Evolutionary conservation across 805 yeast genomes (phyloP), one percentile per base, ranked within the genome.

Genomic region (Spathaspora sp.): DNA sequence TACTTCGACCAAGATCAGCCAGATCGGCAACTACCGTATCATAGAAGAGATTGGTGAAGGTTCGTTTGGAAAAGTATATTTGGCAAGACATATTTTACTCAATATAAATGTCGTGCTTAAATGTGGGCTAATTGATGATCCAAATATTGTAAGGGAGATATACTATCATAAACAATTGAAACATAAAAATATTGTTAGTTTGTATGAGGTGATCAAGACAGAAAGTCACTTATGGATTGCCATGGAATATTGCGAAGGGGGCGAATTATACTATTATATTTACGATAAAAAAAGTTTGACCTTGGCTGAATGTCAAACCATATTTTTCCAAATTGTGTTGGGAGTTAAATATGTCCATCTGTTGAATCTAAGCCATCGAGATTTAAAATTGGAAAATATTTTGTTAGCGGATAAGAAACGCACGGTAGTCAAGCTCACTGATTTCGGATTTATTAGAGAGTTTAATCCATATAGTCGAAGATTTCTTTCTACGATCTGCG

Each of bases 401-500:
- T 65, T 88, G 42, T 67, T 75, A 76, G 72, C 73, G 9, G 63
- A 73, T 55, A 87, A 81, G 61, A 76, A 77, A 57, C 75, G 77
- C 52, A 70, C 81, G 20, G 75, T 83, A 46, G 82, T 89, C 18
- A 91, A 91, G 65, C 70, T 93, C 48, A 85, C 96, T 5, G 99
- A 93, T 70, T 92, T 93, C 68, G 99, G 99, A 0, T 93, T 93
- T 66, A 89, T 97, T 0, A 75, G 98, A 55, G 97, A 89, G 59
- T 82, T 62, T 55, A 70, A 67, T 48, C 77, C 77, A 1, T 61
- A 58, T 35, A 61, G 59, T 40, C 75, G 86, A 47, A 68, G 76
- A 5, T 67, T 86, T 46, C 68, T 93, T 32, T 87, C 86, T 47
- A 94, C 97, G 0, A 77, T 91, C 1, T 93, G 99, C 68, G 99